Base-by-base conservation (phyloP, 768 basidiomycete species). In the Termitomyces titanicus region DNA sequence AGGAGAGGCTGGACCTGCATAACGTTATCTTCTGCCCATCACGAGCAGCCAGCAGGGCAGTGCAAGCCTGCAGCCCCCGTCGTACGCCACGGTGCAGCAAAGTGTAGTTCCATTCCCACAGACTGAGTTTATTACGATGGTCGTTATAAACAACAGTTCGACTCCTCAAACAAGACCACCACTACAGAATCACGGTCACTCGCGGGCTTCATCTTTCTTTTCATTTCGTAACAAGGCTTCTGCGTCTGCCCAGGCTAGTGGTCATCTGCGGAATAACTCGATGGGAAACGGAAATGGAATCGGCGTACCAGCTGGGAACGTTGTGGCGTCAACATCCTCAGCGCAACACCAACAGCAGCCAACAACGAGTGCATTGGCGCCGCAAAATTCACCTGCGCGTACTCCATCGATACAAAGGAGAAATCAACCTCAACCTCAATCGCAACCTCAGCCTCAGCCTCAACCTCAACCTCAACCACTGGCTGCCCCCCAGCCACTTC, bases 201-300 rank as follows among this genome's bases (percentile, higher is more conserved):
- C 77, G 34, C 81, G 84, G 38, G 75, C 83, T n/a, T 70, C 81
- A 7, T 87, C 85, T 25, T 83, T 85, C 73, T 87, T 87, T 67
- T 80, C 83, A 17, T 84, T 86, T 66, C 75, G 76, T 58, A 74
- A 64, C 59, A 80, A 73, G 56, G 68, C 69, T 25, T 55, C 70
- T 8, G 61, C 61, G 39, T 65, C 68, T 47, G 49, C n/a, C 38
- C 69, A 63, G 44, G 62, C 63, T 45, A 63, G 58, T 47, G 39
- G 40, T 10, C 66, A 44, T 64, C 68, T 42, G 55, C 47, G 61
- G 46, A 43, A 51, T 3, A 51, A 34, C 55, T 66, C 33, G 27
- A 59, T 58, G 54, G 56, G 53, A 34, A 55, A 29, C 18, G 55
- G 35, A 13, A 57, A 29, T 25, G 53, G 34, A n/a, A 10, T 34